Conservation (phyloP, 106 monocot species). For the Dendrobium chrysotoxum region DNA sequence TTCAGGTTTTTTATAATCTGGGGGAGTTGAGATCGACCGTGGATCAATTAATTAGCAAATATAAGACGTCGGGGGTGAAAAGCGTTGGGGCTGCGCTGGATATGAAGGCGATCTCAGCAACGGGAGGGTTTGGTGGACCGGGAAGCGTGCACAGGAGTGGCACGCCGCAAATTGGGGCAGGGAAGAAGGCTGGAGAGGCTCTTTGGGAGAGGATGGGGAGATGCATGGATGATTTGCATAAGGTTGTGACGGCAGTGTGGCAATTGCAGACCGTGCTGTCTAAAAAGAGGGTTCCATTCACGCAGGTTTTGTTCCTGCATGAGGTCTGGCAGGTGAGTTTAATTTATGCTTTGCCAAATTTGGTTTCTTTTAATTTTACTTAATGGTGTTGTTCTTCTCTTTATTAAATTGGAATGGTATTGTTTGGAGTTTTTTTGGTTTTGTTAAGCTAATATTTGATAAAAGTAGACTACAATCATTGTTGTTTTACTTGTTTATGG, state of each 20-base stretch:
- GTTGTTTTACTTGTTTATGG: not conserved
- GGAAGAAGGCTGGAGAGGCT: conserved; percentile 68
- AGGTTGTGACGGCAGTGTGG: conserved; percentile 77
- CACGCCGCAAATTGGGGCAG: conserved; percentile 83
- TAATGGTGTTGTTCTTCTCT: not conserved
- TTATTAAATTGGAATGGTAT: not conserved
- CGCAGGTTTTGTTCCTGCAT: conserved; percentile 83
- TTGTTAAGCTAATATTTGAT: not conserved
- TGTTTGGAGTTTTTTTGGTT: not conserved
- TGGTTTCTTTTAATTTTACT: not conserved
- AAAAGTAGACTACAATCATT: not conserved
- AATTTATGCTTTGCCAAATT: not conserved
- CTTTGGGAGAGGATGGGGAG: conserved; percentile 87
- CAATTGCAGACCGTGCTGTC: conserved; percentile 81
- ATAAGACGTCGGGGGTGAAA: conserved; percentile 64
- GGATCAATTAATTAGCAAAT: conserved; percentile 64
- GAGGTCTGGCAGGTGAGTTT: conserved; percentile 90
- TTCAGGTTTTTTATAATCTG: conserved; percentile 95
- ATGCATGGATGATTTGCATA: conserved; percentile 85
- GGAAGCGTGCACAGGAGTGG: conserved; percentile 89
- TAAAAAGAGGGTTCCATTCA: conserved; percentile 88
- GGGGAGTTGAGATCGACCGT: conserved; percentile 76
- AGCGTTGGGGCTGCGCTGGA: conserved; percentile 70
- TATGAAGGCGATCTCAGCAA: conserved; percentile 79
- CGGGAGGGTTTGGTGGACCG: conserved; percentile 39